These are phyloP conservation scores for Nadsonia commutata DNA, from an alignment of 1,139 yeast species.

Conservation along the genomic window DNA sequence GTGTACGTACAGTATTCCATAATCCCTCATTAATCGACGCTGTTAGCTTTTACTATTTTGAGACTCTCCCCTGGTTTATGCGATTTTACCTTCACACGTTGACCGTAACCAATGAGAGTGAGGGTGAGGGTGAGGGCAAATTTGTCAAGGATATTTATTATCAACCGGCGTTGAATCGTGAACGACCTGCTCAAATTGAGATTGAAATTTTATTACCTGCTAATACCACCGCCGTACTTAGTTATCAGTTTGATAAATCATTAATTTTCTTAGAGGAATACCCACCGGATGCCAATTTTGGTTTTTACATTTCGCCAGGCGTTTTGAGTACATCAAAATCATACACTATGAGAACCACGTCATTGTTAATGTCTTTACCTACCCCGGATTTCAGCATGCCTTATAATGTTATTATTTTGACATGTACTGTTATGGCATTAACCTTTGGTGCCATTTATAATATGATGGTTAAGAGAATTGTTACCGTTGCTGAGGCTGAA, in stretches of 20 bases:
- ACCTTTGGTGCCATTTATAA: conserved; percentile 83
- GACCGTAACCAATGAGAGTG: conserved; percentile 7
- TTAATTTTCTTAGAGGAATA: conserved; percentile 76
- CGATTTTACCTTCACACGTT: conserved; percentile 67
- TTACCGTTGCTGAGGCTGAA: conserved; percentile 67
- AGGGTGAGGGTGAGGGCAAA: conserved; percentile 15
- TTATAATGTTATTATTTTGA: conserved; percentile 85
- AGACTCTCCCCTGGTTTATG: conserved; percentile 89
- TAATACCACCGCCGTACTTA: conserved; percentile 41
- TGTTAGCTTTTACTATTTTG: conserved; percentile 50
- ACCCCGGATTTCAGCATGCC: conserved; percentile 99
- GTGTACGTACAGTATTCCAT: conserved; percentile 59
- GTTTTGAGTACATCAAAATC: conserved; percentile 7
- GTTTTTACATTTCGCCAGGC: conserved; percentile 76
- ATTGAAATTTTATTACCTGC: conserved; percentile 52
- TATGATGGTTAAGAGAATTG: conserved; percentile 56
- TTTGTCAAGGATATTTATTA: conserved; percentile 44
- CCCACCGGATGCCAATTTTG: conserved; percentile 98
- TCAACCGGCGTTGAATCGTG: conserved; percentile 66
- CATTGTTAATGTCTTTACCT: conserved; percentile 71
- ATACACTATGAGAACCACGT: conserved; percentile 59
- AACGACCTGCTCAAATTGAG: conserved; percentile 75
- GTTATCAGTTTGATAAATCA: conserved; percentile 78
- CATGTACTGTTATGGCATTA: conserved; percentile 86
- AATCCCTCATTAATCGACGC: conserved; percentile 40